phyloP scores from a whole-genome alignment of 495 filamentous ascomycete genomes.

The Penicillium verhagenii region DNA sequence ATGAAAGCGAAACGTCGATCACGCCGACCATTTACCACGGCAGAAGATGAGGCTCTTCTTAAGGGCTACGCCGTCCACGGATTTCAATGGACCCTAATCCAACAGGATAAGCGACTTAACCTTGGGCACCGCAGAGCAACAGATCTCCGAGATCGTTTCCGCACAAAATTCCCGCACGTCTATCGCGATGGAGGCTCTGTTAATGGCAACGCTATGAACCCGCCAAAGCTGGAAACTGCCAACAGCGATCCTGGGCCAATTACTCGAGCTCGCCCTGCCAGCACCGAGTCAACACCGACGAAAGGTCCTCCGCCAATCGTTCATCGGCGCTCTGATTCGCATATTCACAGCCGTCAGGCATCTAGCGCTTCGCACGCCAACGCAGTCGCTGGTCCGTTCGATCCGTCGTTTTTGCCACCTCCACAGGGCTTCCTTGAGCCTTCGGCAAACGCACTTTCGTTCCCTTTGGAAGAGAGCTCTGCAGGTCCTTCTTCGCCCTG shows the following conservation, averaged over 20 bases:
- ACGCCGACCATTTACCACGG: slow-evolving; percentile 63
- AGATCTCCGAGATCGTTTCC: slow-evolving; percentile 78
- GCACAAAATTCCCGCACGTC: slow-evolving; percentile 74
- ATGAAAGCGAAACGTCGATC: slow-evolving; percentile 40
- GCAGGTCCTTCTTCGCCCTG: slow-evolving; percentile 26
- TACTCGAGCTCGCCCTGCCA: slow-evolving; percentile 5
- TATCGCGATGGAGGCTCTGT: slow-evolving; percentile 57
- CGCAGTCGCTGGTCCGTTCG: slow-evolving; percentile 16
- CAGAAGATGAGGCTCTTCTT: slow-evolving; percentile 76
- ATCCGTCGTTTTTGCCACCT: slow-evolving; percentile 34
- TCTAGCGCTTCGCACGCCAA: slow-evolving; percentile 16
- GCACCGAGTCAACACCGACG: slow-evolving; percentile 15
- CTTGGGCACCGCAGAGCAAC: slow-evolving; percentile 68
- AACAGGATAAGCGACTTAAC: slow-evolving; percentile 65
- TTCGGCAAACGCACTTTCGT: slow-evolving; percentile 26
- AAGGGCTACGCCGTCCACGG: slow-evolving; percentile 74
- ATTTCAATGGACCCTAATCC: slow-evolving; percentile 77
- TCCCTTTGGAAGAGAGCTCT: slow-evolving; percentile 36
- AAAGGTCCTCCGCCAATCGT: slow-evolving; percentile 5
- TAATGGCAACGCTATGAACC: slow-evolving; percentile 28
- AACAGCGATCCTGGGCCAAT: slow-evolving; percentile 10
- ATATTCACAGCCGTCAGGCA: slow-evolving; percentile 16
- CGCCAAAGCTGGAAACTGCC: not conserved
- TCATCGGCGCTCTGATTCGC: slow-evolving; percentile 7
- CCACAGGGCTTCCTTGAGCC: slow-evolving; percentile 29